A percentile compares a stretch with the other conserved stretches of the same genome.
Conservation (phyloP, 2,329 filamentous ascomycete genomes). For the Talaromyces islandicus region DNA sequence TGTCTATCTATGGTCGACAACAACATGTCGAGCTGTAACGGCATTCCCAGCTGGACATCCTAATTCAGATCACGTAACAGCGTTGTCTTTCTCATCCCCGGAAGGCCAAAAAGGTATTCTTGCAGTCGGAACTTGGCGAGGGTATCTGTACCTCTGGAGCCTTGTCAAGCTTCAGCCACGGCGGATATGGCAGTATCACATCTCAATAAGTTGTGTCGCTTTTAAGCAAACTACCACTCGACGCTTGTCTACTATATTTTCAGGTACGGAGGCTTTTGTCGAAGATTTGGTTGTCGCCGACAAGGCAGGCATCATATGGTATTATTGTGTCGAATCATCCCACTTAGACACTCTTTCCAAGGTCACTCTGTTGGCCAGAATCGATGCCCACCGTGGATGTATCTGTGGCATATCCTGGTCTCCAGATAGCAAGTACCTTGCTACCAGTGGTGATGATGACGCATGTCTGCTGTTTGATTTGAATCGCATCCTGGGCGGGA, state of each 20-base stretch:
- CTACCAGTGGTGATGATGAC: constrained; percentile 91
- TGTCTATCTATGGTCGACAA: constrained; percentile 87
- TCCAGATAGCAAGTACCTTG: constrained; percentile 66
- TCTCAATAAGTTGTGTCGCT: constrained; percentile 69
- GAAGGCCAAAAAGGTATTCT: constrained; percentile 72
- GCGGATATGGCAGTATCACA: constrained; percentile 68
- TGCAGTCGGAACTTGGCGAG: constrained; percentile 75
- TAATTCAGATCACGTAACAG: constrained; percentile 61
- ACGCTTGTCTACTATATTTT: constrained; percentile 43
- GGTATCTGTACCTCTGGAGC: constrained; percentile 71
- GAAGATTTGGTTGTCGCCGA: constrained; percentile 87
- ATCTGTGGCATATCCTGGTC: constrained; percentile 94
- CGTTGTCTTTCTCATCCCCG: constrained; percentile 80
- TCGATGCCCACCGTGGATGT: constrained; percentile 77
- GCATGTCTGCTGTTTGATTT: constrained; percentile 74
- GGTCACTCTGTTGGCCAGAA: constrained; percentile 62
- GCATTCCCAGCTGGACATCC: constrained; percentile 46
- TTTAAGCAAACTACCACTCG: constrained; percentile 64
- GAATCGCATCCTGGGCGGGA: constrained; percentile 33
- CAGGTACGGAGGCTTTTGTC: constrained; percentile 52
- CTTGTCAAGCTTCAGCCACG: constrained; percentile 59
- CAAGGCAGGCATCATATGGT: constrained; percentile 73
- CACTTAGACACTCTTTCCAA: constrained; percentile 49
- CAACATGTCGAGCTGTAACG: constrained; percentile 57
- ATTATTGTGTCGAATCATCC: constrained; percentile 85